These are phyloP conservation scores for Triticum dicoccoides DNA, from an alignment of 176 grass and related monocot genomes.

Conservation along the genomic window DNA sequence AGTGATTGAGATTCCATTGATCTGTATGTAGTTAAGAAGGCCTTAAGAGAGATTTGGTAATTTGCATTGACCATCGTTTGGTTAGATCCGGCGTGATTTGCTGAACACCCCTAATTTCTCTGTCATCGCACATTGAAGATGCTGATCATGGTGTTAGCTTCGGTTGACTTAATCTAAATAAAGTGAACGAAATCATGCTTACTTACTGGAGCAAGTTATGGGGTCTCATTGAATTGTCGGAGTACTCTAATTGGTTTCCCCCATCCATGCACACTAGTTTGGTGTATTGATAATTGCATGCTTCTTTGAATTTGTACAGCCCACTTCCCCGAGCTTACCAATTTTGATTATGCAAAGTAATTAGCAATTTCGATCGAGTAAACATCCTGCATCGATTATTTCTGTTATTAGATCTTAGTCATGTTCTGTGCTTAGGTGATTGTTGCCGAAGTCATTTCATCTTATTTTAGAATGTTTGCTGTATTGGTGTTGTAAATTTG, in stretches of 20 bases:
- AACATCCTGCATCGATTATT: not conserved
- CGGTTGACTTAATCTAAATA: constrained; percentile 4
- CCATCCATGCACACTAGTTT: not conserved
- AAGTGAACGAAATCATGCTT: not conserved
- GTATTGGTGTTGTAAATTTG: not conserved
- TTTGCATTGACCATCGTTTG: not conserved
- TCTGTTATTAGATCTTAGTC: not conserved
- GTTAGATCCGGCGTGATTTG: constrained; percentile 9
- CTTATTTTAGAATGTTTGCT: not conserved
- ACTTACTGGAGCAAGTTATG: not conserved
- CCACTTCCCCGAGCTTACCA: not conserved
- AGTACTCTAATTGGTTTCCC: not conserved
- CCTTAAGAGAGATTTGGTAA: not conserved
- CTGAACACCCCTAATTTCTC: not conserved
- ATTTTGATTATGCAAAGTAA: not conserved
- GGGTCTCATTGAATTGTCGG: not conserved
- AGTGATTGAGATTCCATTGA: not conserved
- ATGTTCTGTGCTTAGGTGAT: not conserved
- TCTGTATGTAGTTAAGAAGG: not conserved
- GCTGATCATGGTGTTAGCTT: not conserved
- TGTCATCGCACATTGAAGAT: not conserved
- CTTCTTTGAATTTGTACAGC: not conserved
- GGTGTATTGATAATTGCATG: not conserved
- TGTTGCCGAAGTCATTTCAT: not conserved
- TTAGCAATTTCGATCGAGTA: not conserved